Evolutionary conservation across 106 monocot species (phyloP), one percentile per base, ranked within the genome.

Genomic region (Ottelia alismoides): DNA sequence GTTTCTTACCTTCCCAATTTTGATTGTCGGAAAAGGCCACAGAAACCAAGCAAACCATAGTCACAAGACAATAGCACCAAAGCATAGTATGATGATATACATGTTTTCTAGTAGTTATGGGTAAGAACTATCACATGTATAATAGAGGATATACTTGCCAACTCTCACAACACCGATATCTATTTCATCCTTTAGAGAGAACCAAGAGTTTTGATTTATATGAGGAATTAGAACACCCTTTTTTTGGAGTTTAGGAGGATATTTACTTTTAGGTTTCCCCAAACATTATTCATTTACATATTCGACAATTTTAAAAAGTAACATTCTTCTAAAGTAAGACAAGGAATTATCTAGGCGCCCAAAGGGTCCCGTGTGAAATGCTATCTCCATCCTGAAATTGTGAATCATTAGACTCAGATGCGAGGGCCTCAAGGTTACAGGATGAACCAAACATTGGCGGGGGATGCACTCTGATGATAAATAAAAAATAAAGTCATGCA

Each of bases 361-460:
- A 29, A 31, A 29, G 22, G 26, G 62, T 51, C 27, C 64, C 25
- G 51, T 85, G 61, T 73, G 58, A 51, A 65, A 27, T 62, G 60
- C 66, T 62, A 43, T 71, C 70, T 62, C 60, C 81, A 70, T 68
- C 68, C 61, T 76, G 68, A 60, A 49, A 44, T 51, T 78, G 51
- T 45, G 65, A 56, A 16, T 58, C 52, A 56, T 60, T 72, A 20
- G 76, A 68, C 65, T 81, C 83, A 73, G 76, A 70, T 11, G 60
- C 78, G 69, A 91, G 81, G 9, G 61, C 57, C 67, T 78, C 73
- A 46, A 90, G 70, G 68, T 78, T 81, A 57, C 71, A 23, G 14
- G 89, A 76, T 51, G 92, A 82, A 61, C 81, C 92, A 69, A 92
- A 92, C 10, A 76, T 70, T 43, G 92, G 92, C 52, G 73, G 74